These are phyloP conservation scores for Podospora pseudopauciseta DNA, from an alignment of 495 filamentous ascomycete species.

Conservation along the genomic window DNA sequence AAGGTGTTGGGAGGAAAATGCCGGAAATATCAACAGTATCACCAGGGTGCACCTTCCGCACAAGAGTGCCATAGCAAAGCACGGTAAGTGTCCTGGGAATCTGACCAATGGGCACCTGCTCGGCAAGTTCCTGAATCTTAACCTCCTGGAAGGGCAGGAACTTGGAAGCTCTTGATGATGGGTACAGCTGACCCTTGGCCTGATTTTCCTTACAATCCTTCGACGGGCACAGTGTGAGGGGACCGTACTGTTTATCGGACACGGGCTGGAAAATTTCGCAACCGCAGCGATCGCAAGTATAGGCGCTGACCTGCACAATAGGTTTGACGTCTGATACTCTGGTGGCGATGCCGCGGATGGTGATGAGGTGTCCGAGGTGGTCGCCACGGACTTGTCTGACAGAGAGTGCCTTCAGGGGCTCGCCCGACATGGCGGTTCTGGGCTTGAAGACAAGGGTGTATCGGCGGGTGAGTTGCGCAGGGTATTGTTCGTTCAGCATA, in stretches of 20 bases:
- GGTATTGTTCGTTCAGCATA: slow-evolving; percentile 65
- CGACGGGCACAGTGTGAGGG: slow-evolving; percentile 79
- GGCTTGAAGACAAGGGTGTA: slow-evolving; percentile 97
- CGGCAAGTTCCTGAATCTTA: slow-evolving; percentile 97
- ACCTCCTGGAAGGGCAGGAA: slow-evolving; percentile 97
- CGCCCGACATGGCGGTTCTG: slow-evolving; percentile 63
- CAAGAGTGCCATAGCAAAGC: slow-evolving; percentile 81
- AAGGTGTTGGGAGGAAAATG: slow-evolving; percentile 94
- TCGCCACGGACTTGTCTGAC: slow-evolving; percentile 90
- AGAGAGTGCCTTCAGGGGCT: slow-evolving; percentile 79
- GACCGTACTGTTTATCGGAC: slow-evolving; percentile 82
- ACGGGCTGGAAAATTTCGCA: slow-evolving; percentile 97
- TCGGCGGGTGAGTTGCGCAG: slow-evolving; percentile 83
- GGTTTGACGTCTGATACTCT: slow-evolving; percentile 97
- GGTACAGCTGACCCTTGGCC: slow-evolving; percentile 85
- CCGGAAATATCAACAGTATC: slow-evolving; percentile 91
- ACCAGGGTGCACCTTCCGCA: slow-evolving; percentile 83
- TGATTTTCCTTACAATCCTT: slow-evolving; percentile 86
- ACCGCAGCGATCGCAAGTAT: slow-evolving; percentile 93
- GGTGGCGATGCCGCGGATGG: slow-evolving; percentile 89
- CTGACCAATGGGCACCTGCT: slow-evolving; percentile 96
- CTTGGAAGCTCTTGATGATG: slow-evolving; percentile 91
- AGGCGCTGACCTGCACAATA: slow-evolving; percentile 93
- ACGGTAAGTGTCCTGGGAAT: slow-evolving; percentile 88
- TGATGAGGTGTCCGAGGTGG: slow-evolving; percentile 89